Percentiles rank a stretch among this genome's conserved stretches.
phyloP scores from a whole-genome alignment of 306 rosid genomes.

The Trichosanthes cucumerina region DNA sequence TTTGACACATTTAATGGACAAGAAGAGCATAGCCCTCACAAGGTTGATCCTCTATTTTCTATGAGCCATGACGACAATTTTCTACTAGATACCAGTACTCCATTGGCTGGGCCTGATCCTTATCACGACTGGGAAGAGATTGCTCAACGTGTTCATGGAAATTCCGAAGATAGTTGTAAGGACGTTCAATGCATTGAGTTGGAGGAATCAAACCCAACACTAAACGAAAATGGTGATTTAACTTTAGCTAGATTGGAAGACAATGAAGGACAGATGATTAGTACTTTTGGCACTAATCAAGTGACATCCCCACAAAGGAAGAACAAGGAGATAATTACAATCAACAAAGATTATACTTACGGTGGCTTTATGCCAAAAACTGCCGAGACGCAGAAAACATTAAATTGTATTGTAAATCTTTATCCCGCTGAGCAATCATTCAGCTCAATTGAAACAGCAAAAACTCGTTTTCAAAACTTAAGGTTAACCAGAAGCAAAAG shows the following conservation, averaged over 20 bases:
- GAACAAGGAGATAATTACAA: conserved; percentile 15
- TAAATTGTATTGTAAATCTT: conserved; percentile 26
- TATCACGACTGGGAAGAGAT: conserved; percentile 49
- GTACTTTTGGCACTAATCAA: background rate
- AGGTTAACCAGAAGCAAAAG: conserved; percentile 39
- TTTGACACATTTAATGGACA: conserved; percentile 14
- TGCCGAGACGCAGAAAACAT: conserved; percentile 34
- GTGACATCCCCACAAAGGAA: conserved; percentile 19
- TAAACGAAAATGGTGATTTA: conserved; percentile 9
- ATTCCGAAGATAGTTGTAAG: conserved; percentile 33
- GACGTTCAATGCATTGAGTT: conserved; percentile 44
- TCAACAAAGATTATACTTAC: conserved; percentile 17
- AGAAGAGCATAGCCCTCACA: conserved; percentile 13
- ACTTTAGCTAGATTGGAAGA: conserved; percentile 24
- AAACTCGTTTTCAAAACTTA: conserved; percentile 16
- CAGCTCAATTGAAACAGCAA: conserved; percentile 11
- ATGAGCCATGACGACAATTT: conserved; percentile 34
- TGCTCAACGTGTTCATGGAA: conserved; percentile 16
- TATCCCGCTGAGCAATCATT: conserved; percentile 33
- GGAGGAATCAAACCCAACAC: conserved; percentile 22
- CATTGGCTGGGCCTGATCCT: conserved; percentile 39
- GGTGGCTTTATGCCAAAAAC: conserved; percentile 24
- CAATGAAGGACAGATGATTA: conserved; percentile 20
- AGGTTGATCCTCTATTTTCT: conserved; percentile 22
- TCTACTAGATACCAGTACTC: conserved; percentile 38